These are phyloP conservation scores for Annulohypoxylon truncatum DNA, from an alignment of 2,329 filamentous ascomycete genomes.

Conservation along the genomic window DNA sequence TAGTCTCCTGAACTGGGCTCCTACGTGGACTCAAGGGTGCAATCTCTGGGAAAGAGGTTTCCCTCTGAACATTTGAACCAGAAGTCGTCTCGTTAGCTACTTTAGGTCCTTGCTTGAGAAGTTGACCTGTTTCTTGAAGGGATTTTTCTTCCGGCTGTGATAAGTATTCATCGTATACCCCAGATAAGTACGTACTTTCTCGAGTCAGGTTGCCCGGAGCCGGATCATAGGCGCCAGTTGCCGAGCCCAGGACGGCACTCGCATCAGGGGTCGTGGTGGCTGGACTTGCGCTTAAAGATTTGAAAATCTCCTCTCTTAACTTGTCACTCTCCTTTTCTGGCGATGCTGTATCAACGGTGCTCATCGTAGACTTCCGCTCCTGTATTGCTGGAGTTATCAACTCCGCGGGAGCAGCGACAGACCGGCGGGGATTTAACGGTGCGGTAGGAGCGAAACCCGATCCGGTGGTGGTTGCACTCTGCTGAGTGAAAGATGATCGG, in stretches of 20 bases:
- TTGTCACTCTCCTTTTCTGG: constrained; percentile 77
- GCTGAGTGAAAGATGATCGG: constrained; percentile 36
- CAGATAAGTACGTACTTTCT: constrained; percentile 72
- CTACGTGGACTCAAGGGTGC: constrained; percentile 40
- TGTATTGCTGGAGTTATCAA: constrained; percentile 53
- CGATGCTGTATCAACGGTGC: constrained; percentile 61
- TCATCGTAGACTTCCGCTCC: constrained; percentile 58
- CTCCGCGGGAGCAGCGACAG: constrained; percentile 51
- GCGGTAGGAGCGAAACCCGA: constrained; percentile 57
- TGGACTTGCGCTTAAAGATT: constrained; percentile 68
- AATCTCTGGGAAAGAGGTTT: constrained; percentile 34
- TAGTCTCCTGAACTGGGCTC: constrained; percentile 24
- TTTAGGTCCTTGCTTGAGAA: constrained; percentile 41
- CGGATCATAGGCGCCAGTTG: constrained; percentile 29
- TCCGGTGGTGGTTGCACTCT: constrained; percentile 32
- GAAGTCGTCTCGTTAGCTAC: not conserved
- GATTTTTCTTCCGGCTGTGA: constrained; percentile 60
- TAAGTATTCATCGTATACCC: constrained; percentile 77
- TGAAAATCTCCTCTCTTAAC: constrained; percentile 79
- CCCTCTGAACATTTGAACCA: constrained; percentile 2
- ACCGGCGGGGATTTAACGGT: constrained; percentile 58
- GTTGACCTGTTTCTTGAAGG: constrained; percentile 46
- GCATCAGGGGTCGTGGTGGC: constrained; percentile 43
- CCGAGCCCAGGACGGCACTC: constrained; percentile 24
- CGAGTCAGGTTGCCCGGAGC: constrained; percentile 47